These are phyloP conservation scores for Alloteropsis angusta DNA, from an alignment of 202 grass and related monocot species.

Conservation along the genomic window DNA sequence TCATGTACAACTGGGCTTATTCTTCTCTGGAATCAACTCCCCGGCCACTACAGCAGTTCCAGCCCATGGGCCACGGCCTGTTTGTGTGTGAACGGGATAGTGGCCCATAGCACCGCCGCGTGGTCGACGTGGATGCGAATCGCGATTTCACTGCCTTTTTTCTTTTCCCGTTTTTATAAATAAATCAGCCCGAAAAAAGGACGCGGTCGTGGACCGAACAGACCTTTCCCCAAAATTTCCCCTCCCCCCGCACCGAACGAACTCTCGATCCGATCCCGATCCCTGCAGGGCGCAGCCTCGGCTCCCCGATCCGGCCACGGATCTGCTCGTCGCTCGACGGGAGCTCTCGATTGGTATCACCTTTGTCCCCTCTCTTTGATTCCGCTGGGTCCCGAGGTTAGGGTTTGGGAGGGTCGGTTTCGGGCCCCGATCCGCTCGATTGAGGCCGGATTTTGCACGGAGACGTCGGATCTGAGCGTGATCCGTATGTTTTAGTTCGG, in stretches of 20 bases:
- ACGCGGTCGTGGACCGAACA: constrained; percentile 43
- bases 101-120: not conserved
- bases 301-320: constrained; percentile 12
- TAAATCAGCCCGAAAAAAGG: constrained; percentile 41
- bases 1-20: too few species aligned
- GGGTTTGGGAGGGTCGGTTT: constrained; percentile 15
- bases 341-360: constrained; percentile 22
- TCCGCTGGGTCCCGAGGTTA: constrained; percentile 15
- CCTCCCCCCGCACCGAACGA: not conserved
- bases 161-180: constrained; percentile 37
- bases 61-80: not conserved
- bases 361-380: constrained; percentile 9
- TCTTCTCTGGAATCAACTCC: too few species aligned
- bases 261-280: constrained; percentile 27
- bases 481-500: not conserved
- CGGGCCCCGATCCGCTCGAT: constrained; percentile 28
- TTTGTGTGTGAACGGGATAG: not conserved
- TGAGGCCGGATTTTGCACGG: not conserved
- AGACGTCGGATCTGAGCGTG: not conserved
- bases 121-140: constrained; percentile 5
- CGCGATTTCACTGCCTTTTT: constrained; percentile 16
- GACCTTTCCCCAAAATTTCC: constrained; percentile 40
- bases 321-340: constrained; percentile 16
- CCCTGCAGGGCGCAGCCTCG: not conserved
- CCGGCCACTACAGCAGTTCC: too few species aligned